Conservation (phyloP, 2,329 filamentous ascomycete species). For the Phyllosticta capitalensis region DNA sequence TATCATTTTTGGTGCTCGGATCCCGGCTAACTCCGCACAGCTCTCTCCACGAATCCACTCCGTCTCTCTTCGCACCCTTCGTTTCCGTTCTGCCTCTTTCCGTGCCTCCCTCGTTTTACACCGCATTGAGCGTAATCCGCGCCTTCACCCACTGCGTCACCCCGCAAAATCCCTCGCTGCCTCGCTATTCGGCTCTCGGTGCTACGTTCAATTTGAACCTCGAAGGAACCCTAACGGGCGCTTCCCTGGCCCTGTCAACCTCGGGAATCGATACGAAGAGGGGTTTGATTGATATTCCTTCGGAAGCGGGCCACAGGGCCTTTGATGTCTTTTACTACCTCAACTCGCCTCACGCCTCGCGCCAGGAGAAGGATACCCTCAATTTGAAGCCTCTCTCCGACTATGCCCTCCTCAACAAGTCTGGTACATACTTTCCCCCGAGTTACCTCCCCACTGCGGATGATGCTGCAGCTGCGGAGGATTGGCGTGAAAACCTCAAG, state of each 20-base stretch:
- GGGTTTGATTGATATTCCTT: slow-evolving; percentile 71
- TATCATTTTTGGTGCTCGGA: neutral
- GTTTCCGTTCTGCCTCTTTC: slow-evolving; percentile 70
- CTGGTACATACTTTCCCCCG: slow-evolving; percentile 76
- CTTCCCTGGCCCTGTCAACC: slow-evolving; percentile 69
- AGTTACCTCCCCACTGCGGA: slow-evolving; percentile 86
- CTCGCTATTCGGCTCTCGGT: slow-evolving; percentile 70
- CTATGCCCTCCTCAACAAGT: slow-evolving; percentile 72
- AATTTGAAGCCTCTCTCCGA: slow-evolving; percentile 66
- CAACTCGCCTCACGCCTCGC: slow-evolving; percentile 79
- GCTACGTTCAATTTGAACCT: slow-evolving; percentile 76
- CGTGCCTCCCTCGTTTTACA: slow-evolving; percentile 65
- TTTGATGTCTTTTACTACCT: slow-evolving; percentile 99
- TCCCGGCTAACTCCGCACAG: slow-evolving; percentile 36
- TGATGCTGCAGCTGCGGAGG: slow-evolving; percentile 84
- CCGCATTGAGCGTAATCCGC: slow-evolving; percentile 68
- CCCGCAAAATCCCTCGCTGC: slow-evolving; percentile 76
- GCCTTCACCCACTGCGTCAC: slow-evolving; percentile 85
- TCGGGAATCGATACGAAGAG: slow-evolving; percentile 77
- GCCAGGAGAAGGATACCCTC: slow-evolving; percentile 80
- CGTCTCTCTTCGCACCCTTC: slow-evolving; percentile 75
- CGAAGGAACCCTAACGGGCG: slow-evolving; percentile 65
- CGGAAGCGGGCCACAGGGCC: slow-evolving; percentile 73
- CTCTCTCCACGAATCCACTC: slow-evolving; percentile 79
- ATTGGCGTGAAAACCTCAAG: slow-evolving; percentile 79